Percentiles rank a stretch among this genome's conserved stretches.
Conservation (phyloP, 1,284 basidiomycete genomes). For the Afroboletus lepidellus region DNA sequence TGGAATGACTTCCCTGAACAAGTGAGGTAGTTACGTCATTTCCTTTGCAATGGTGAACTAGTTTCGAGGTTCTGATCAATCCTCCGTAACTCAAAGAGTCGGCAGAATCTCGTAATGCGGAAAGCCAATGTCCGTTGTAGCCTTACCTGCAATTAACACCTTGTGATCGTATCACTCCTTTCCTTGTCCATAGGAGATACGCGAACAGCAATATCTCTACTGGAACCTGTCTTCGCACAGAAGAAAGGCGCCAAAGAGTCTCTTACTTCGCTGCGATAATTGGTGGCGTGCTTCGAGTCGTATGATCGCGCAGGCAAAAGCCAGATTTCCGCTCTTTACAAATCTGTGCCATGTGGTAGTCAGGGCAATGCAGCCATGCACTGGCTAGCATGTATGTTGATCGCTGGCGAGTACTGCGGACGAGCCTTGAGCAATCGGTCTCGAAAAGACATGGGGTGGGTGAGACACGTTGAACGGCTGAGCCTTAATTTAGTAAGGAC, state of each 20-base stretch:
- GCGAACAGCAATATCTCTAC: constrained; percentile 63
- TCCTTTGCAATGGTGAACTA: constrained; percentile 1
- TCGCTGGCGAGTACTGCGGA: constrained; percentile 85
- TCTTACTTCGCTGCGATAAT: constrained; percentile 49
- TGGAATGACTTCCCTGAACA: constrained; percentile 38
- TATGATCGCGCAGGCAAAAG: constrained; percentile 79
- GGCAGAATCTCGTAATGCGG: constrained; percentile 8
- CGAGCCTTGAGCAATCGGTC: too few species aligned
- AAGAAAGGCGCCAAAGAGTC: constrained; percentile 40
- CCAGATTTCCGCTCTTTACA: constrained; percentile 85
- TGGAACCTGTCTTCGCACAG: constrained; percentile 60
- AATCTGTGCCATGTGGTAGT: constrained; percentile 79
- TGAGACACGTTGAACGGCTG: too few species aligned
- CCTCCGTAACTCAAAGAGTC: constrained; percentile 19
- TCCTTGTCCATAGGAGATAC: constrained; percentile 68
- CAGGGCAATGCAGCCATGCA: constrained; percentile 83
- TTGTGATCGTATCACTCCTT: constrained; percentile 49
- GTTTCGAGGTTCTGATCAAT: constrained; percentile 15
- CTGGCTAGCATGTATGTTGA: constrained; percentile 84
- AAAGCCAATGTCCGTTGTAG: constrained; percentile 26
- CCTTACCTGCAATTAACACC: constrained; percentile 49
- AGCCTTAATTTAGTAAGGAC: too few species aligned
- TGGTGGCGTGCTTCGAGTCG: constrained; percentile 55
- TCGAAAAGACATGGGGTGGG: too few species aligned
- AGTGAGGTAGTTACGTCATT: not conserved